Base-by-base conservation (phyloP, 345 rosid genomes). In the Ceriops zippeliana region DNA sequence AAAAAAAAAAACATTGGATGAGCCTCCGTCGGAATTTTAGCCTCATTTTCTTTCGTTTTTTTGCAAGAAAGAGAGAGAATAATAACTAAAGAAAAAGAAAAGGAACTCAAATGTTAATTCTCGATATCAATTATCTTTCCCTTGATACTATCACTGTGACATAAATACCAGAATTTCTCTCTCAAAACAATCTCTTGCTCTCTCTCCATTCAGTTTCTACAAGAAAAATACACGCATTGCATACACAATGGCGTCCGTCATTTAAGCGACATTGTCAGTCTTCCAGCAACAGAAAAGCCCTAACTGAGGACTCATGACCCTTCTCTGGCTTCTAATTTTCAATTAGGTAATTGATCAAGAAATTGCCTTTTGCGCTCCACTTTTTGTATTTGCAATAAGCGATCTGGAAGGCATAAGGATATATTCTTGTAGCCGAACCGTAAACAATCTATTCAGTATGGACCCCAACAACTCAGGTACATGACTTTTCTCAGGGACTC, bases 1-100 rank as follows among this genome's bases (percentile, higher is more conserved):
- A 31, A 54, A 73, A 74, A 54, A 73, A 74, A 62, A 63, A 58
- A 42, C 42, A 72, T 54, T 51, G 83, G 86, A 81, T 81, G 83
- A 83, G 80, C 81, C 62, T 34, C 5, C 24, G 51, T 35, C n/a
- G 16, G 22, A 62, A 46, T 68, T n/a, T 56, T 9, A 59, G 52
- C 71, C 77, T 52, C 76, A 62, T 54, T 73, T 56, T 70, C 80
- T 73, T 77, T 78, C 69, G n/a, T 37, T 69, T 68, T 58, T 78
- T 37, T 65, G 27, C 73, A 28, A 31, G 37, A 34, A 21, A 38
- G 16, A 31, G 37, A 34, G 19, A 38, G 16, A 28, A 52, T 59
- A 15, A 20, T 34, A 34, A 35, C 42, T 7, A 0, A 71, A 65
- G 67, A 49, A 52, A 61, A 9, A 38, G 49, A 42, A 42, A 11